Base-by-base conservation (phyloP, 345 rosid species). In the Bruguiera gymnorhiza region DNA sequence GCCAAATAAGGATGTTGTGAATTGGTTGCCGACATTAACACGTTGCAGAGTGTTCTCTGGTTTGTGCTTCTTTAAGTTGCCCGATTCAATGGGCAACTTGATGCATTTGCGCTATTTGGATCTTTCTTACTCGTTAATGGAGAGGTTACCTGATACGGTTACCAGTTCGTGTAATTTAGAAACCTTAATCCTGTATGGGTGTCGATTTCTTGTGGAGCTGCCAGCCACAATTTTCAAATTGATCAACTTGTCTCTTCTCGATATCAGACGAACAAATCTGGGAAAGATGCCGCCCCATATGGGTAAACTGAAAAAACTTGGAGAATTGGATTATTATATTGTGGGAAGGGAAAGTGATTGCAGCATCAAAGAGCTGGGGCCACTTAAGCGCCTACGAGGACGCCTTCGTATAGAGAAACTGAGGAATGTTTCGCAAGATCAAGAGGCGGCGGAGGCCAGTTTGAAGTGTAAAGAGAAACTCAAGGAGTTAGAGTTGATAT, bases 191-290 rank as follows among this genome's bases (percentile, higher is more conserved):
- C 26, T 85, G 37, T 52, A 56, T 8, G 34, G 69, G 51, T 83
- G 86, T 51, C 34, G 37, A 16, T 53, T 71, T 21, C 70, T 79
- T n/a, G 75, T 69, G 55, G 83, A 76, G 68, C 70, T 82, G 65
- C 85, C 85, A 43, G 62, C 72, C 60, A 65, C 71, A 68, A 71
- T 66, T n/a, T 60, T 9, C 71, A 71, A 73, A 66, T 73, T 82
- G 61, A 66, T 74, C 65, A 82, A 79, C 72, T 67, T 82, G 54
- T 53, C 77, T 39, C 68, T 66, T 62, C 81, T 82, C 57, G 85
- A 82, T 69, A 64, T 82, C 24, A 67, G 63, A 65, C 65, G 73
- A 29, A 83, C 82, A 6, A 3, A 16, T 9, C 36, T 67, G 70
- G 34, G 31, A 27, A 27, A 27, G 29, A 27, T 27, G 29, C 29